A percentile compares a stretch with the other conserved stretches of the same genome.
Conservation (phyloP, 1,284 basidiomycete species). For the Chondrostereum purpureum region DNA sequence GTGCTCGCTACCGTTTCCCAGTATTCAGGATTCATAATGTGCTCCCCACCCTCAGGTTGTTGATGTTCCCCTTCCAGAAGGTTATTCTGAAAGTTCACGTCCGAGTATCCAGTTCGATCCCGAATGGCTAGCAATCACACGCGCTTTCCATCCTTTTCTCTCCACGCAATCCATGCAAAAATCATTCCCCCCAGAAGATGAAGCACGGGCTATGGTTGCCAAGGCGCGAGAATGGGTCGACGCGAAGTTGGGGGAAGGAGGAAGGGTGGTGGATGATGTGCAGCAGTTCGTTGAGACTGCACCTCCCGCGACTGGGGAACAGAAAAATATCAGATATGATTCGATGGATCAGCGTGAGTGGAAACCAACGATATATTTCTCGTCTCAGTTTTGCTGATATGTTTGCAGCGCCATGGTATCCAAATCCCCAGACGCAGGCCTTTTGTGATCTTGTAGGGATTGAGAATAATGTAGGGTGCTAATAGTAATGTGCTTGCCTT, state of each 20-base stretch:
- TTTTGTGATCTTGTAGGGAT: slow-evolving; percentile 79
- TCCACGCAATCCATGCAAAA: slow-evolving; percentile 46
- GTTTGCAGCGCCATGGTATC: slow-evolving; percentile 65
- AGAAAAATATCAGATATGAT: slow-evolving; percentile 13
- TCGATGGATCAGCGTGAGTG: background rate
- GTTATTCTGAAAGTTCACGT: slow-evolving; percentile 8
- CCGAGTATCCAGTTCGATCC: slow-evolving; percentile 67
- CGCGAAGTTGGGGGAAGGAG: slow-evolving; percentile 39
- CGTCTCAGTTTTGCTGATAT: slow-evolving; percentile 9
- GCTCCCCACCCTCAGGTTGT: slow-evolving; percentile 47
- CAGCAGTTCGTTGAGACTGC: slow-evolving; percentile 77
- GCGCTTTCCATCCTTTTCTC: slow-evolving; percentile 79
- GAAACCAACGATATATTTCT: slow-evolving; percentile 8
- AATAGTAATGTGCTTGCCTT: too few relatives aligned
- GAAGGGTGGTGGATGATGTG: slow-evolving; percentile 33
- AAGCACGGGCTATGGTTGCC: slow-evolving; percentile 52
- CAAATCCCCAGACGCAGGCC: slow-evolving; percentile 87
- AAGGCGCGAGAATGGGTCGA: slow-evolving; percentile 65
- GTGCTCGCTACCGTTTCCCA: too few relatives aligned
- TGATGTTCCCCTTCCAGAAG: slow-evolving; percentile 40
- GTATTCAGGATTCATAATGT: slow-evolving; percentile 10
- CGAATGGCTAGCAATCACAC: slow-evolving; percentile 91
- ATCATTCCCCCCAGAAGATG: slow-evolving; percentile 54
- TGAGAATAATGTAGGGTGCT: slow-evolving; percentile 55
- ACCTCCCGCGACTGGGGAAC: slow-evolving; percentile 46